Percentiles rank a stretch among this genome's conserved stretches.
These are phyloP conservation scores for Mycena olivaceomarginata DNA, from an alignment of 768 basidiomycete genomes.

Conservation along the genomic window DNA sequence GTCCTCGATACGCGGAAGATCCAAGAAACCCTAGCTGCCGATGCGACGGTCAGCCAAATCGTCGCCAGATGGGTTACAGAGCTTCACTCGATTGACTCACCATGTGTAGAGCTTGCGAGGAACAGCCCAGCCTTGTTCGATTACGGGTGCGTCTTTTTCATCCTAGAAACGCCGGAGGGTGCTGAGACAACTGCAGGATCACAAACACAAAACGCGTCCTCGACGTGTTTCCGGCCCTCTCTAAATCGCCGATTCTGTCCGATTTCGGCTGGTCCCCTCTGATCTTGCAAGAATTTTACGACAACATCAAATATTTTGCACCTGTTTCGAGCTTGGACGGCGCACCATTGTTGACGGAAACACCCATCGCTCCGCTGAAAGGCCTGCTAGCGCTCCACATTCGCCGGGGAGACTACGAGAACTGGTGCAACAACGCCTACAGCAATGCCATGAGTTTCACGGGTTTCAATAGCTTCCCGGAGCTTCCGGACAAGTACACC, in stretches of 20 bases:
- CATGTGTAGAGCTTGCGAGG: constrained; percentile 32
- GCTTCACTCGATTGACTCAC: constrained; percentile 23
- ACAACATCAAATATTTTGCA: constrained; percentile 67
- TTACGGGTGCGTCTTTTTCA: constrained; percentile 21
- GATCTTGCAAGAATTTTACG: constrained; percentile 67
- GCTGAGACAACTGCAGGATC: constrained; percentile 59
- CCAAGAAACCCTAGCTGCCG: neutral
- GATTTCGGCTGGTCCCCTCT: constrained; percentile 80
- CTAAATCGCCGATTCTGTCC: constrained; percentile 68
- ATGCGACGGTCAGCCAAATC: constrained; percentile 9
- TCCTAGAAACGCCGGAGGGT: too few relatives aligned
- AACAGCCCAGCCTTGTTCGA: constrained; percentile 31
- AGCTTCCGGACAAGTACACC: constrained; percentile 68
- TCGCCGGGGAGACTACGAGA: constrained; percentile 73
- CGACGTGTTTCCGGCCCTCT: constrained; percentile 65
- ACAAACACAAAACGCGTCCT: constrained; percentile 68
- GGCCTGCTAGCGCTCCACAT: constrained; percentile 76
- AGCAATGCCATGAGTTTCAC: constrained; percentile 64
- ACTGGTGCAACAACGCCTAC: constrained; percentile 66
- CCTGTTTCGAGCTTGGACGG: constrained; percentile 40
- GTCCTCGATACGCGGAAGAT: constrained; percentile 28
- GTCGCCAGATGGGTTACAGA: constrained; percentile 29
- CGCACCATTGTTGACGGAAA: constrained; percentile 31
- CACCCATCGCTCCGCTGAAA: constrained; percentile 53
- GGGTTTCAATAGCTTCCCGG: constrained; percentile 73